Percentiles rank a stretch among this genome's conserved stretches.
Evolutionary conservation across 352 stramenopile genomes (phyloP).

Genomic region (Phytophthora pluvialis): DNA sequence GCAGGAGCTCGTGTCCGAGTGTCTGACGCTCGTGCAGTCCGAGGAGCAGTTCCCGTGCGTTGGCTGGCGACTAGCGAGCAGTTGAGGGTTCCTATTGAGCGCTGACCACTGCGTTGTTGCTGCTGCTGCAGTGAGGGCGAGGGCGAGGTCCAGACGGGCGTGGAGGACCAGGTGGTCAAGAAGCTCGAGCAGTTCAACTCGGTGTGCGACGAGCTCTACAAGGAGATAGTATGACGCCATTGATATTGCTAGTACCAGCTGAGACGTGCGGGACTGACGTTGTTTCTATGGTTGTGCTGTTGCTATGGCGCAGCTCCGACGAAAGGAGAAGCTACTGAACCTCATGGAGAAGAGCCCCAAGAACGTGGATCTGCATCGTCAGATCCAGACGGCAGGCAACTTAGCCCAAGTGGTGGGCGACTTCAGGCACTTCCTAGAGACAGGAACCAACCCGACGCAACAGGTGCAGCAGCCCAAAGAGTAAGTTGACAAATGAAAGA

Average conservation of each 20-base stretch:
- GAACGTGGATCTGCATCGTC: slow-evolving; percentile 84
- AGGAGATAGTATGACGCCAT: slow-evolving; percentile 73
- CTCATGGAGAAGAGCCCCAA: slow-evolving; percentile 86
- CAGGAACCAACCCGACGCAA: slow-evolving; percentile 46
- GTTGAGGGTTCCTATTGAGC: neutral
- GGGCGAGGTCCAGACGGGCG: slow-evolving; percentile 34
- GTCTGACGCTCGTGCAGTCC: slow-evolving; percentile 75
- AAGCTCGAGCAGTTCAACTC: slow-evolving; percentile 91
- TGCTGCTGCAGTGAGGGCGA: slow-evolving; percentile 39
- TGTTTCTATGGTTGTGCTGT: neutral
- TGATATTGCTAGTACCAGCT: neutral
- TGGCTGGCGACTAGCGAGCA: neutral
- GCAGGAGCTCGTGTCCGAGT: slow-evolving; percentile 79
- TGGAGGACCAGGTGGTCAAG: slow-evolving; percentile 84
- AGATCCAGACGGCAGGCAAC: slow-evolving; percentile 88
- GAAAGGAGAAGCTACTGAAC: slow-evolving; percentile 86
- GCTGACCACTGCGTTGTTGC: neutral
- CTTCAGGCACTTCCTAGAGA: slow-evolving; percentile 86
- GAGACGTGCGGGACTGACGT: slow-evolving; percentile 10
- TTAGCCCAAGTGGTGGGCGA: slow-evolving; percentile 84
- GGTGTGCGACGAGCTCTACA: slow-evolving; percentile 89
- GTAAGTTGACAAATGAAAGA: slow-evolving; percentile 35
- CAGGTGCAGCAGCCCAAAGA: slow-evolving; percentile 37
- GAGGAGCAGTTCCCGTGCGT: slow-evolving; percentile 77
- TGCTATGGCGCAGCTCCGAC: slow-evolving; percentile 55